Evolutionary conservation across 2,329 filamentous ascomycete genomes (phyloP), one percentile per base, ranked within the genome.

Genomic region (Rachicladosporium sp.): DNA sequence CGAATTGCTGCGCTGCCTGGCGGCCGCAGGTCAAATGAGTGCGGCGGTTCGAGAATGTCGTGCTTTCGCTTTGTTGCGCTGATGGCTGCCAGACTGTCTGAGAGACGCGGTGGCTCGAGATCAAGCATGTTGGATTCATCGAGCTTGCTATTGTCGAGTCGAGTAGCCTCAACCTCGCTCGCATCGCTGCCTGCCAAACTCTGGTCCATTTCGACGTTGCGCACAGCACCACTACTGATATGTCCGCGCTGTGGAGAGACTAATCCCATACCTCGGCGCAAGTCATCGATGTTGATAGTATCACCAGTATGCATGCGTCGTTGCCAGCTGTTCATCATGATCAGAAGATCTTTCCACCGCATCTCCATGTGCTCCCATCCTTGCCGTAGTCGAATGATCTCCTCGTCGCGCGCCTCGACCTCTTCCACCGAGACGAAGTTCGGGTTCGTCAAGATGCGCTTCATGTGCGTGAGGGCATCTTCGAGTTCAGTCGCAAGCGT

Each of bases 361-460:
- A 68, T 73, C 60, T 96, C 88, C 84, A 96, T 94, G 62, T 82
- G 87, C 57, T 93, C 83, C 81, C 89, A 93, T 10, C 88, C 86
- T 40, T 82, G 76, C 40, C 85, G 78, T 35, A 98, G 68, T 37
- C 84, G 75, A 38, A 74, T 71, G 47, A 98, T 96, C 58, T 95
- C 88, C 43, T 93, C 82, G 47, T 98, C 89, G 40, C 89, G 78
- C n/a, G 87, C 65, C 54, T 93, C 80, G 2, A 98, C 86, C 59
- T 96, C 91, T 52, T 96, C 91, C 13, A 96, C 76, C 0, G 89
- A 84, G 10, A 95, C 91, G 58, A 96, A 98, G 2, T 88, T 93
- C 1, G 91, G 91, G 54, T 96, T 96, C 6, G 87, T 95, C 33
- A 98, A 69, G 30, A 98, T 75, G 2, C 74, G 81, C 48, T 82